Percentiles rank a stretch among this genome's conserved stretches.
Evolutionary conservation across 306 rosid species (phyloP).

Genomic region (Citrullus colocynthis): DNA sequence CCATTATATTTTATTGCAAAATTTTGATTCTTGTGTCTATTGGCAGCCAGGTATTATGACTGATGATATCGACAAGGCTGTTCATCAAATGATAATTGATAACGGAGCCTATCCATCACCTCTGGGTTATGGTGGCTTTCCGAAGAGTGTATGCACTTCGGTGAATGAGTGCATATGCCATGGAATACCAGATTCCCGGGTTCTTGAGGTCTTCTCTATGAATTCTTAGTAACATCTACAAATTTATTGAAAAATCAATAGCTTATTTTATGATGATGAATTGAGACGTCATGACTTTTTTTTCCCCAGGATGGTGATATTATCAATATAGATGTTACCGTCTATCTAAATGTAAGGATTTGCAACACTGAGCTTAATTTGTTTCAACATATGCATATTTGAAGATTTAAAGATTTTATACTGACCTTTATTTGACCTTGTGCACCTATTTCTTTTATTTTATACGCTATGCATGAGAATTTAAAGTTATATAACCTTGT

Average conservation of each 20-base stretch:
- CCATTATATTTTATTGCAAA: constrained; percentile 5
- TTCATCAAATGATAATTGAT: constrained; percentile 88
- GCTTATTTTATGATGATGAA: neutral
- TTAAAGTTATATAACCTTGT: neutral
- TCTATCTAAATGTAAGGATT: constrained; percentile 75
- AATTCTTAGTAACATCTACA: constrained; percentile 9
- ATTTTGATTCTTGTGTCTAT: constrained; percentile 33
- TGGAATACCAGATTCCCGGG: constrained; percentile 85
- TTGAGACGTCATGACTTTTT: constrained; percentile 1
- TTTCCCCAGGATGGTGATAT: constrained; percentile 87
- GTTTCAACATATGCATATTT: neutral
- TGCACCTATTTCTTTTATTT: neutral
- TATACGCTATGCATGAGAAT: neutral
- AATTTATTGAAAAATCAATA: neutral
- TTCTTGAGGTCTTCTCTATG: constrained; percentile 49
- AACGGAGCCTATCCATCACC: constrained; percentile 96
- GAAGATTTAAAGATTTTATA: neutral
- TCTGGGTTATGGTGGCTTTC: constrained; percentile 90
- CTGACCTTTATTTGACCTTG: neutral
- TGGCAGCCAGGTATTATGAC: constrained; percentile 93
- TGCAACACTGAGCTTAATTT: neutral
- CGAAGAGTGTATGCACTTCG: constrained; percentile 96
- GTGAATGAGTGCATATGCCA: constrained; percentile 95
- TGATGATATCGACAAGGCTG: constrained; percentile 90
- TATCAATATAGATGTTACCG: constrained; percentile 80